Percentiles rank a stretch among this genome's conserved stretches.
Conservation (phyloP, 495 filamentous ascomycete species). For the Penicillium coprophilum region DNA sequence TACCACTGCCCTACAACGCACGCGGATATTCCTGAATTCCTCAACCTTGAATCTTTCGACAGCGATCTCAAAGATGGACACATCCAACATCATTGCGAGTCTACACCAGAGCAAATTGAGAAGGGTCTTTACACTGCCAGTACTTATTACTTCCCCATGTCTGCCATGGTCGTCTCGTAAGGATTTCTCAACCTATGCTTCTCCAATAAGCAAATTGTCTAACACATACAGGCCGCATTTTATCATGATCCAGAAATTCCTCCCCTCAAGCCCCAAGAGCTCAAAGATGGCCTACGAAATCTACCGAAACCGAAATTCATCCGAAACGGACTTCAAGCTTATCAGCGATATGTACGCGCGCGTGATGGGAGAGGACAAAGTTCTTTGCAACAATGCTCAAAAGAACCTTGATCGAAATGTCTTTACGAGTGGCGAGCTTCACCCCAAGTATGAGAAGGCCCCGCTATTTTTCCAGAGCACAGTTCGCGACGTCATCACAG, state of each 20-base stretch:
- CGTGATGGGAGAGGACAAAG: constrained; percentile 48
- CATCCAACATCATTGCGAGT: constrained; percentile 46
- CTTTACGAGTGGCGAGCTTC: constrained; percentile 51
- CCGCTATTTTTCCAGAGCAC: constrained; percentile 49
- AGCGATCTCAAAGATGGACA: constrained; percentile 42
- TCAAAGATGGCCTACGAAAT: constrained; percentile 49
- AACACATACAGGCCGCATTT: constrained; percentile 39
- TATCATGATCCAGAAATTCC: constrained; percentile 50
- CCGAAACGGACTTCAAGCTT: constrained; percentile 41
- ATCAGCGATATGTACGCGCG: constrained; percentile 46
- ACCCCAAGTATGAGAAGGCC: constrained; percentile 50
- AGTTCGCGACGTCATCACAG: constrained; percentile 41
- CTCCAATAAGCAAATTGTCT: not conserved
- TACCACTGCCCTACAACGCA: constrained; percentile 57
- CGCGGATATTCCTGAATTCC: constrained; percentile 45
- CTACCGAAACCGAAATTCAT: constrained; percentile 44
- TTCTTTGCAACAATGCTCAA: constrained; percentile 46
- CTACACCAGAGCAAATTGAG: constrained; percentile 38
- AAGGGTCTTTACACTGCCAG: constrained; percentile 38
- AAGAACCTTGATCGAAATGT: constrained; percentile 49
- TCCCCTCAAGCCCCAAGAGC: constrained; percentile 38
- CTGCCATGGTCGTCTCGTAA: constrained; percentile 49
- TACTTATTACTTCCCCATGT: constrained; percentile 48
- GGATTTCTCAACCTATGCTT: constrained; percentile 6
- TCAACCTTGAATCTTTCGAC: constrained; percentile 45